Conservation (phyloP, 169 alveolate species). For the Cryptosporidium ubiquitum region DNA sequence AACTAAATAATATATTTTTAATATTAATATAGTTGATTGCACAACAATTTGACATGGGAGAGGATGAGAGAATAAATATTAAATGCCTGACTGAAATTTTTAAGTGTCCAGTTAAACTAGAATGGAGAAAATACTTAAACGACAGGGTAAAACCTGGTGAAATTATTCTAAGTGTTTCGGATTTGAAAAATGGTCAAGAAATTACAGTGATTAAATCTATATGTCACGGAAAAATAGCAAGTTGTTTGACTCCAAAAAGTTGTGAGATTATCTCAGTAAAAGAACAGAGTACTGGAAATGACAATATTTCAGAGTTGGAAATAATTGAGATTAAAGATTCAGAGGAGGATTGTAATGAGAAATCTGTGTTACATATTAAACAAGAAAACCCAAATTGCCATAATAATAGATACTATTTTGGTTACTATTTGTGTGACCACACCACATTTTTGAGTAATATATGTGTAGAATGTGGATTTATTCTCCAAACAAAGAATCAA, state of each 20-base stretch:
- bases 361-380: neutral
- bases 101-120: conserved; percentile 6
- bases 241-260: conserved; percentile 38
- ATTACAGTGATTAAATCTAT: conserved; percentile 24
- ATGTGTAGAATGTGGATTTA: conserved; percentile 62
- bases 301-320: neutral
- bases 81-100: neutral
- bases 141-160: conserved; percentile 62
- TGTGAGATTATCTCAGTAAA: neutral
- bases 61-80: neutral
- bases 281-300: neutral
- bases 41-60: neutral
- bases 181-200: neutral
- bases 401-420: neutral
- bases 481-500: neutral
- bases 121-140: conserved; percentile 25
- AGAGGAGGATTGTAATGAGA: neutral
- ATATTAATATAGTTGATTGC: neutral
- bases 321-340: neutral
- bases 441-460: conserved; percentile 43
- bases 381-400: neutral
- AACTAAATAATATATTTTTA: too few relatives aligned
- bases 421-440: conserved; percentile 49
- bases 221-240: conserved; percentile 28
- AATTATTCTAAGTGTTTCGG: neutral